Evolutionary conservation across 495 filamentous ascomycete genomes (phyloP).

Genomic region (Terfezia boudieri): DNA sequence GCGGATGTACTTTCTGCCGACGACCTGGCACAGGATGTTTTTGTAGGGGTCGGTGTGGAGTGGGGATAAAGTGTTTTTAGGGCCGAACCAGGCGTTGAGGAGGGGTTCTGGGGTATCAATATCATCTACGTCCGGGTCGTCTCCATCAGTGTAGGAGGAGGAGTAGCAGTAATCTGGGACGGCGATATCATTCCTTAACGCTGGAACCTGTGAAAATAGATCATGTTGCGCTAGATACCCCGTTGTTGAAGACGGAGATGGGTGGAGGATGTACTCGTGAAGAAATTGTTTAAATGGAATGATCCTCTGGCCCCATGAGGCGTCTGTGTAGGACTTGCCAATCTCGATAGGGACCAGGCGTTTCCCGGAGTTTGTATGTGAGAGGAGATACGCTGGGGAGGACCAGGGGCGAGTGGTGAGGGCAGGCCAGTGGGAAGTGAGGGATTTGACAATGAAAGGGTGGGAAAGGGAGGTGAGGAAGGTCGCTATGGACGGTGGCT

Average conservation of each 20-base stretch:
- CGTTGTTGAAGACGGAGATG: slow-evolving; percentile 9
- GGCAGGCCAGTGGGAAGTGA: slow-evolving; percentile 57
- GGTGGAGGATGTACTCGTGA: slow-evolving; percentile 8
- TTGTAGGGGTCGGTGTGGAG: slow-evolving; percentile 87
- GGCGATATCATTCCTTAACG: slow-evolving; percentile 49
- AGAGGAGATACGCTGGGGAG: slow-evolving; percentile 48
- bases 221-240: slow-evolving; percentile 85
- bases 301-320: slow-evolving; percentile 66
- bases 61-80: slow-evolving; percentile 67
- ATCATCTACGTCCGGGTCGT: slow-evolving; percentile 6
- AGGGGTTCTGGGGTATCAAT: slow-evolving; percentile 21
- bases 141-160: slow-evolving; percentile 20
- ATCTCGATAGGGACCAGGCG: slow-evolving; percentile 74
- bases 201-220: slow-evolving; percentile 62
- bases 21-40: slow-evolving; percentile 77
- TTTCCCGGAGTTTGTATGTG: slow-evolving; percentile 50
- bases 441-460: slow-evolving; percentile 40
- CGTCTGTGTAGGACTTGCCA: slow-evolving; percentile 73
- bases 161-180: slow-evolving; percentile 77
- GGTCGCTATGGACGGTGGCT: slow-evolving; percentile 29
- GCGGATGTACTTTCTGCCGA: slow-evolving; percentile 74
- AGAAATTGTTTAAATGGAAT: slow-evolving; percentile 57
- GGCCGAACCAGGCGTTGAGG: slow-evolving; percentile 88
- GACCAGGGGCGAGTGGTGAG: slow-evolving; percentile 45
- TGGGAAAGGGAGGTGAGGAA: slow-evolving; percentile 41